Conservation (phyloP, 2,329 filamentous ascomycete species). For the Beauveria medogensis region DNA sequence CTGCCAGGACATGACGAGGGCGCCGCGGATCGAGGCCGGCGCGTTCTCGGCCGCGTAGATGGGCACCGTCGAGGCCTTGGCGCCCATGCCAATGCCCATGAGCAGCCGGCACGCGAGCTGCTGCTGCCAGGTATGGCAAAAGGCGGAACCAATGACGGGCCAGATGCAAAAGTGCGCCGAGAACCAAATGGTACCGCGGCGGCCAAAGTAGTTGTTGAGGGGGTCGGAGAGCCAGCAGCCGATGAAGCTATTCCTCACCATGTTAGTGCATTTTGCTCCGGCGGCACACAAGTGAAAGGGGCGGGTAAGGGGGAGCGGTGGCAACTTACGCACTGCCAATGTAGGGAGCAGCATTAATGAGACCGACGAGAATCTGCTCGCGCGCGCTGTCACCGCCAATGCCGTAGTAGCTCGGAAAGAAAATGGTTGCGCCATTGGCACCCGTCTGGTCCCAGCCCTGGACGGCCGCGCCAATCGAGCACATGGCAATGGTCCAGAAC, state of each 20-base stretch:
- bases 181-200: slow-evolving; percentile 56
- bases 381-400: slow-evolving; percentile 27
- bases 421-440: slow-evolving; percentile 54
- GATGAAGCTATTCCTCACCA: slow-evolving; percentile 20
- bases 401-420: slow-evolving; percentile 47
- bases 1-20: slow-evolving; percentile 77
- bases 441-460: slow-evolving; percentile 64
- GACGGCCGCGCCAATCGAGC: slow-evolving; percentile 63
- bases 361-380: slow-evolving; percentile 48
- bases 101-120: slow-evolving; percentile 64
- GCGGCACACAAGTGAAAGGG: background rate
- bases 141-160: slow-evolving; percentile 60
- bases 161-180: slow-evolving; percentile 65
- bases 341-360: slow-evolving; percentile 55
- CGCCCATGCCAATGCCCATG: slow-evolving; percentile 70
- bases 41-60: slow-evolving; percentile 70
- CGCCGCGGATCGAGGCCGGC: slow-evolving; percentile 61
- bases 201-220: slow-evolving; percentile 39
- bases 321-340: slow-evolving; percentile 32
- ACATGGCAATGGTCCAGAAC: slow-evolving; percentile 59
- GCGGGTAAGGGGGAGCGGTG: too few species aligned
- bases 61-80: slow-evolving; percentile 66
- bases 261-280: background rate
- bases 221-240: slow-evolving; percentile 65
- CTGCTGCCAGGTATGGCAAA: slow-evolving; percentile 64